Percentiles rank a stretch among this genome's conserved stretches.
These are phyloP conservation scores for Phallus indusiatus DNA, from an alignment of 768 basidiomycete species.

Conservation along the genomic window DNA sequence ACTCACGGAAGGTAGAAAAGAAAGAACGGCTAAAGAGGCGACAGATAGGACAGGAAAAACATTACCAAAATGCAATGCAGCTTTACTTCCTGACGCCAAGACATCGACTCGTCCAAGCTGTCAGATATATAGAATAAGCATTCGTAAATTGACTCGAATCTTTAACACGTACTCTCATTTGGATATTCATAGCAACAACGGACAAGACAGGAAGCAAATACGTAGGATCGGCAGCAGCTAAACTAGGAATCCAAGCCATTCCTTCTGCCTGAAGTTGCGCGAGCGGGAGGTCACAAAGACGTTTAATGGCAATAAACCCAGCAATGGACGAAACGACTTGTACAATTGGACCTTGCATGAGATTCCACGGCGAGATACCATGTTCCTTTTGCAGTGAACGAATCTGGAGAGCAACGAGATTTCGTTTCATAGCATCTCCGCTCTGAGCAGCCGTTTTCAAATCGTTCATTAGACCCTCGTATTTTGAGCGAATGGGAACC, in stretches of 20 bases:
- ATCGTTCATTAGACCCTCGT: conserved; percentile 45
- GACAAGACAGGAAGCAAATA: conserved; percentile 57
- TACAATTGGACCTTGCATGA: conserved; percentile 47
- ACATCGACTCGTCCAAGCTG: conserved; percentile 1
- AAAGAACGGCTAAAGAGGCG: conserved; percentile 41
- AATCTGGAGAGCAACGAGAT: conserved; percentile 36
- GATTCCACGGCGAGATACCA: conserved; percentile 48
- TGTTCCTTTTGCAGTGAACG: conserved; percentile 50
- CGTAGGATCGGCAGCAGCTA: conserved; percentile 71
- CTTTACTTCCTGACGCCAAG: conserved; percentile 27
- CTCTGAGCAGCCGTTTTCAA: conserved; percentile 32
- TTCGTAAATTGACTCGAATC: no score
- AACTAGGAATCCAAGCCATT: conserved; percentile 59
- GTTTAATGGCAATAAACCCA: conserved; percentile 74
- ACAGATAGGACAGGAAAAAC: conserved; percentile 50
- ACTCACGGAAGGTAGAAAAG: conserved; percentile 58
- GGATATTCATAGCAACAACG: conserved; percentile 53
- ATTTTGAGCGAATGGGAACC: conserved; percentile 46
- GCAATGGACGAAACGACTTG: conserved; percentile 74
- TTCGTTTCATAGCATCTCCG: conserved; percentile 31
- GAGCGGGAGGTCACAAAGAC: conserved; percentile 61
- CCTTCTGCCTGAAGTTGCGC: conserved; percentile 73
- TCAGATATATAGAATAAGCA: background rate
- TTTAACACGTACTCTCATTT: conserved; percentile 59
- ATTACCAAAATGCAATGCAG: conserved; percentile 61